A percentile compares a stretch with the other conserved stretches of the same genome.
phyloP scores from a whole-genome alignment of 2,329 filamentous ascomycete species.

The Lasiodiplodia hormozganensis region DNA sequence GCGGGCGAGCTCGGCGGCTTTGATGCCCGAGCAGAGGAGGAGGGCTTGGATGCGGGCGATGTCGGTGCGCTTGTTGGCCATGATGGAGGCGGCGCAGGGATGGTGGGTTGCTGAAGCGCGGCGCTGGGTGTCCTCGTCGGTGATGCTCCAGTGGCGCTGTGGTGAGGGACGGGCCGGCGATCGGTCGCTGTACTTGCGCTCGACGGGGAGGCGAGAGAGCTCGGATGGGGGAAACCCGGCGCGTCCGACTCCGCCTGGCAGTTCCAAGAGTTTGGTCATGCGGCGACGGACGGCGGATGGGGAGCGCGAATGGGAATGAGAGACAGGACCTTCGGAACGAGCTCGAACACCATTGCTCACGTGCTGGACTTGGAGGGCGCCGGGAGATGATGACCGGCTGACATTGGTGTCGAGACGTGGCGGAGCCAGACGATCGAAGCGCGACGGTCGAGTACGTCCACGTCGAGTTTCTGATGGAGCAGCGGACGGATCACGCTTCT shows the following conservation, averaged over 20 bases:
- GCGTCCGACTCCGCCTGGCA: slow-evolving; percentile 40
- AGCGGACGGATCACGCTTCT: slow-evolving; percentile 1
- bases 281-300: slow-evolving; percentile 37
- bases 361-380: neutral
- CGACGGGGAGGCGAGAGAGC: slow-evolving; percentile 7
- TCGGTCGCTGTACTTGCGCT: slow-evolving; percentile 26
- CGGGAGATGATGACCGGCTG: slow-evolving; percentile 29
- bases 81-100: slow-evolving; percentile 36
- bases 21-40: slow-evolving; percentile 85
- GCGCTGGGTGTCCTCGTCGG: slow-evolving; percentile 50
- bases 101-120: slow-evolving; percentile 41
- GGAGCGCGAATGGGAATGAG: slow-evolving; percentile 35
- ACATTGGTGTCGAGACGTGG: slow-evolving; percentile 56
- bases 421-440: slow-evolving; percentile 55
- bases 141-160: slow-evolving; percentile 65
- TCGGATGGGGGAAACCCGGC: slow-evolving; percentile 40
- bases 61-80: slow-evolving; percentile 64
- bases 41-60: slow-evolving; percentile 79
- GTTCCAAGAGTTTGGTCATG: slow-evolving; percentile 42
- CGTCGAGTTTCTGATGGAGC: slow-evolving; percentile 31
- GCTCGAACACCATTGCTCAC: neutral
- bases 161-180: slow-evolving; percentile 45
- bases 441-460: slow-evolving; percentile 48
- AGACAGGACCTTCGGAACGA: slow-evolving; percentile 3
- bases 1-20: slow-evolving; percentile 79